Evolutionary conservation across 192 early-diverging fungal genomes (phyloP).

Genomic region (Gigaspora rosea): DNA sequence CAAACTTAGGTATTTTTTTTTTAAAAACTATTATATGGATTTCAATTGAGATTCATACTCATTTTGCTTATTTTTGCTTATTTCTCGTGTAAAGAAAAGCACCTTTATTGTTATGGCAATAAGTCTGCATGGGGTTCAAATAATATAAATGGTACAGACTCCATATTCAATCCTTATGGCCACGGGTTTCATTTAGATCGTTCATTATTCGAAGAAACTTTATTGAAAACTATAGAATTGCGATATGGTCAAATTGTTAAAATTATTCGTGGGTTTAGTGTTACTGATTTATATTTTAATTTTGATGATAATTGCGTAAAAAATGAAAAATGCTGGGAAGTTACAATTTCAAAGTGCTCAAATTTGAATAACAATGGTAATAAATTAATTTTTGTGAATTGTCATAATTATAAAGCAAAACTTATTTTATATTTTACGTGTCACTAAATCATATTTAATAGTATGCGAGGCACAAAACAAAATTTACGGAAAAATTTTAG

Average conservation of each 20-base stretch:
- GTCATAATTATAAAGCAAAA: no score
- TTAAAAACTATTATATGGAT: background rate
- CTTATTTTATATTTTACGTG: background rate
- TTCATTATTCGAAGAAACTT: conserved; percentile 18
- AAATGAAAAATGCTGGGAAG: conserved; percentile 2
- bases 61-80: background rate
- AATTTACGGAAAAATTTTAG: conserved; percentile 17
- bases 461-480: background rate
- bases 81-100: conserved; percentile 5
- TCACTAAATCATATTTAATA: background rate
- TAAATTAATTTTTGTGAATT: background rate
- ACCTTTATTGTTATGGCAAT: conserved; percentile 24
- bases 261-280: conserved; percentile 14
- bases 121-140: conserved; percentile 22
- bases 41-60: background rate
- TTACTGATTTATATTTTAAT: background rate
- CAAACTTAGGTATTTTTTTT: conserved; percentile 14
- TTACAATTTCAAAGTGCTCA: conserved; percentile 13
- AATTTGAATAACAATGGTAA: background rate
- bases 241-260: conserved; percentile 7
- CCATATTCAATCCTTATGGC: conserved; percentile 25
- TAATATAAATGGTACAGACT: background rate
- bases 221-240: conserved; percentile 11
- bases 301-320: no score
- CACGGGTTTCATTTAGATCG: conserved; percentile 28